A percentile compares a stretch with the other conserved stretches of the same genome.
Conservation (phyloP, 2,329 filamentous ascomycete species). For the Cladobotryum protrusum region DNA sequence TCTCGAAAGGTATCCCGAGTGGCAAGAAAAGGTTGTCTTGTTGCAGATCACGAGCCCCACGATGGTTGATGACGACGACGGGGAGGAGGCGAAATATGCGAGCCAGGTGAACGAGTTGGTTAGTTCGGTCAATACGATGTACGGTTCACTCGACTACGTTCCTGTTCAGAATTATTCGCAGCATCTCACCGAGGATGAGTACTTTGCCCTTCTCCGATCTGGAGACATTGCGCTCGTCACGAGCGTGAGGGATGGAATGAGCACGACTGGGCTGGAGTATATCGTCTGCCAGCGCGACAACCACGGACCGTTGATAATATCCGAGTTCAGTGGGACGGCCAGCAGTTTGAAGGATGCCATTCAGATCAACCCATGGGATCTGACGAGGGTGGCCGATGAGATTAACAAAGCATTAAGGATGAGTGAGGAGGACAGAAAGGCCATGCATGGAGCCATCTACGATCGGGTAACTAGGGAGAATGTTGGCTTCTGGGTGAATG, state of each 20-base stretch:
- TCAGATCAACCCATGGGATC: slow-evolving; percentile 94
- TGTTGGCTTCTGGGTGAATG: slow-evolving; percentile 3
- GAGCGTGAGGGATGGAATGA: slow-evolving; percentile 93
- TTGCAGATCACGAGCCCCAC: slow-evolving; percentile 90
- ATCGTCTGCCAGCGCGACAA: slow-evolving; percentile 83
- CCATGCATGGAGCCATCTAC: slow-evolving; percentile 54
- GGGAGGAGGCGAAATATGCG: slow-evolving; percentile 70
- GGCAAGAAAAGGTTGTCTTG: slow-evolving; percentile 82
- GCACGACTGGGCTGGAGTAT: slow-evolving; percentile 94
- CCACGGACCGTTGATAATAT: slow-evolving; percentile 85
- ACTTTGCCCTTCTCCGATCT: slow-evolving; percentile 81
- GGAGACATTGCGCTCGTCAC: slow-evolving; percentile 91
- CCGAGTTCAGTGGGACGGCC: slow-evolving; percentile 91
- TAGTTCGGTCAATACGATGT: slow-evolving; percentile 81
- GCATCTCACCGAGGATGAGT: slow-evolving; percentile 81
- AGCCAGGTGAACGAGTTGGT: slow-evolving; percentile 85
- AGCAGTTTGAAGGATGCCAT: slow-evolving; percentile 77
- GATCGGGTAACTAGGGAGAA: slow-evolving; percentile 1
- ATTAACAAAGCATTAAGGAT: slow-evolving; percentile 78
- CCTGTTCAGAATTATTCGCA: slow-evolving; percentile 94
- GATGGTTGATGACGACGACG: slow-evolving; percentile 70
- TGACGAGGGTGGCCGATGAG: slow-evolving; percentile 71
- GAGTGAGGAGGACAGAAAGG: slow-evolving; percentile 55
- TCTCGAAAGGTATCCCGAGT: slow-evolving; percentile 80
- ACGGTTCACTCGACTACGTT: slow-evolving; percentile 79